phyloP scores from a whole-genome alignment of 2,329 filamentous ascomycete species.

The Trichoderma brevicompactum region DNA sequence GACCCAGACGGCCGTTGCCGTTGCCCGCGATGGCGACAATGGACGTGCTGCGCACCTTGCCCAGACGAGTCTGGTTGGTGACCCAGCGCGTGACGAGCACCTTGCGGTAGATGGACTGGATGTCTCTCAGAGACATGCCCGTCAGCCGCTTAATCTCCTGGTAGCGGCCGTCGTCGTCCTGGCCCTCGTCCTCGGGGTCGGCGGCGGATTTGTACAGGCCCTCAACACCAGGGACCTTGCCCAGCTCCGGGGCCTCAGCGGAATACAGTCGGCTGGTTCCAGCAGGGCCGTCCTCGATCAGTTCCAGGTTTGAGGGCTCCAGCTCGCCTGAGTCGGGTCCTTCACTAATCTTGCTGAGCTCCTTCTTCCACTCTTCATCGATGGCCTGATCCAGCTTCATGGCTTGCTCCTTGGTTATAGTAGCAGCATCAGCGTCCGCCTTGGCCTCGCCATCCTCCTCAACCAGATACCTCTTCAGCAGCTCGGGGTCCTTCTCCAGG shows the following conservation, averaged over 20 bases:
- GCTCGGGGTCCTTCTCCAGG: conserved; percentile 47
- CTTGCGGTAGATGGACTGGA: conserved; percentile 67
- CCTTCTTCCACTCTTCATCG: conserved; percentile 44
- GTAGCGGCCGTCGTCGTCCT: conserved; percentile 57
- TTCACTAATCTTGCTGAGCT: conserved; percentile 44
- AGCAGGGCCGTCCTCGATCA: conserved; percentile 45
- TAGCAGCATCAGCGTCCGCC: conserved; percentile 36
- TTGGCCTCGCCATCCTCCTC: conserved; percentile 38
- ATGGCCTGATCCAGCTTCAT: conserved; percentile 46
- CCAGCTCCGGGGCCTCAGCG: conserved; percentile 54
- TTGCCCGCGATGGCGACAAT: conserved; percentile 85
- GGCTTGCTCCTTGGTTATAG: conserved; percentile 43
- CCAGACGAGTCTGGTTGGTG: conserved; percentile 92
- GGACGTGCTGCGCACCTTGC: conserved; percentile 82
- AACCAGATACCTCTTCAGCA: conserved; percentile 46
- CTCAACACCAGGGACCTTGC: conserved; percentile 58
- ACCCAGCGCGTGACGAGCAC: conserved; percentile 74
- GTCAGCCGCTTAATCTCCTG: conserved; percentile 59
- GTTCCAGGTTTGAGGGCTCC: conserved; percentile 43
- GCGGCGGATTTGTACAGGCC: conserved; percentile 54
- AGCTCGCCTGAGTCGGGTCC: conserved; percentile 40
- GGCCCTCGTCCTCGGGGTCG: conserved; percentile 55
- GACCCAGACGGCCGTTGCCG: conserved; percentile 79
- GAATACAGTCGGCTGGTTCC: conserved; percentile 45
- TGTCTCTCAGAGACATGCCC: conserved; percentile 57